Percentiles rank a stretch among this genome's conserved stretches.
Evolutionary conservation across 2,329 filamentous ascomycete species (phyloP).

Genomic region (Fusarium secorum): DNA sequence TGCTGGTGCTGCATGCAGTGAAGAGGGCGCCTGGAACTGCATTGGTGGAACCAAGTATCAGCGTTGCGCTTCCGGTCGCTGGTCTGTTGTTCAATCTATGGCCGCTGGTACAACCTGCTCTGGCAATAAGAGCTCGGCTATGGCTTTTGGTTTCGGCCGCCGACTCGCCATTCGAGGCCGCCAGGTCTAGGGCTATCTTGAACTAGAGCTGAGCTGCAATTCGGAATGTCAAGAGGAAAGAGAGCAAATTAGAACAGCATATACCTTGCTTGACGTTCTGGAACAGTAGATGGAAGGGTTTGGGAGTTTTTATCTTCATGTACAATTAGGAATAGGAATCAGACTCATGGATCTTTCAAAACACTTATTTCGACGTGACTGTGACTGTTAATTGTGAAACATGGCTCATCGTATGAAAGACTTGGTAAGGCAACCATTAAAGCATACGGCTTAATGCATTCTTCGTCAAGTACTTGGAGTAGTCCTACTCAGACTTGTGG

Average conservation of each 20-base stretch:
- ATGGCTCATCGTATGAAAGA: neutral
- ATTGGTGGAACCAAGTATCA: conserved; percentile 64
- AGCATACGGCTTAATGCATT: neutral
- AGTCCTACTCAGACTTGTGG: neutral
- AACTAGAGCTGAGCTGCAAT: neutral
- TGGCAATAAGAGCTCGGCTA: conserved; percentile 38
- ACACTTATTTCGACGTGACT: conserved; percentile 10
- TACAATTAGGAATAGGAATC: conserved; percentile 29
- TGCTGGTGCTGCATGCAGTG: conserved; percentile 55
- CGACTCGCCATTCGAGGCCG: conserved; percentile 31
- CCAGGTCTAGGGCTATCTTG: conserved; percentile 16
- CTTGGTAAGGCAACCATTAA: neutral
- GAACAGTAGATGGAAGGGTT: conserved; percentile 9
- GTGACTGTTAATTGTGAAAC: neutral
- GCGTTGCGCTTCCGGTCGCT: conserved; percentile 67
- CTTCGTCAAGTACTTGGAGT: neutral
- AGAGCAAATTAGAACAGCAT: neutral
- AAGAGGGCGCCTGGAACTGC: conserved; percentile 68
- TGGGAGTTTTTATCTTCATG: conserved; percentile 27
- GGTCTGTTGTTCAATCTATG: conserved; percentile 59
- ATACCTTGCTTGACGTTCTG: conserved; percentile 12
- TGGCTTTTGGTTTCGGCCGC: conserved; percentile 34
- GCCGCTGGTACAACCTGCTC: conserved; percentile 62
- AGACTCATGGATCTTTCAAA: conserved; percentile 23
- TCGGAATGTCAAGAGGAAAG: conserved; percentile 17